These are phyloP conservation scores for Phytophthora aleatoria DNA, from an alignment of 352 stramenopile species.

Conservation along the genomic window DNA sequence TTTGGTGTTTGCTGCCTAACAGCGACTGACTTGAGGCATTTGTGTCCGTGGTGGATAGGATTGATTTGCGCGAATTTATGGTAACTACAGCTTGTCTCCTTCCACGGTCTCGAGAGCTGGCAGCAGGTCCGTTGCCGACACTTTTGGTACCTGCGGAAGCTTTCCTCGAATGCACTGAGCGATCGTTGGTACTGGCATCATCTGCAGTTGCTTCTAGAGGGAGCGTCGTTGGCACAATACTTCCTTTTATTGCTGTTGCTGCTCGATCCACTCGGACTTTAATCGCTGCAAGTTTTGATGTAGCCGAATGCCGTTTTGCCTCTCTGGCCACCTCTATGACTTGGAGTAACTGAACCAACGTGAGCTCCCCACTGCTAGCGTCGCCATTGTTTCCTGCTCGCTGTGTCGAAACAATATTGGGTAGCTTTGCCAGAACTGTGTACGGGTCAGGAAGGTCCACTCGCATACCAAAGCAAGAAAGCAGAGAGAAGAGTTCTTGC, in stretches of 20 bases:
- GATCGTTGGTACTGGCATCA: neutral
- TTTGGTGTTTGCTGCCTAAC: constrained; percentile 14
- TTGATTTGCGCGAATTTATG: constrained; percentile 15
- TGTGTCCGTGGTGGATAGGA: neutral
- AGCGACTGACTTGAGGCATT: constrained; percentile 9
- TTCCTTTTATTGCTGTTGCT: constrained; percentile 1
- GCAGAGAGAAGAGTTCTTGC: constrained; percentile 46
- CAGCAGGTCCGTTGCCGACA: neutral
- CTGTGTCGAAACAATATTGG: neutral
- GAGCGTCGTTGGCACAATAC: neutral
- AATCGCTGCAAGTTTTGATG: constrained; percentile 12
- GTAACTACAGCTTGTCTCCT: neutral
- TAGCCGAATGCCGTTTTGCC: constrained; percentile 9
- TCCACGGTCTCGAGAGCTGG: constrained; percentile 8
- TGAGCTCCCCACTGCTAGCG: constrained; percentile 13
- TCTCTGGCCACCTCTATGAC: constrained; percentile 27
- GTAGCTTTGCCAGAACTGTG: constrained; percentile 37
- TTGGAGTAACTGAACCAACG: constrained; percentile 36
- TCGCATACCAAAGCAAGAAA: constrained; percentile 40
- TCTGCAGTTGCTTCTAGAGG: neutral
- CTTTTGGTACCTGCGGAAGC: neutral
- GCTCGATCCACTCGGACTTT: constrained; percentile 8
- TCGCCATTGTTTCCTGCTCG: neutral
- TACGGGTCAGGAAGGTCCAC: constrained; percentile 52
- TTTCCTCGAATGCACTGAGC: neutral